phyloP scores from a whole-genome alignment of 2,329 filamentous ascomycete species.

The Colletotrichum liaoningense region DNA sequence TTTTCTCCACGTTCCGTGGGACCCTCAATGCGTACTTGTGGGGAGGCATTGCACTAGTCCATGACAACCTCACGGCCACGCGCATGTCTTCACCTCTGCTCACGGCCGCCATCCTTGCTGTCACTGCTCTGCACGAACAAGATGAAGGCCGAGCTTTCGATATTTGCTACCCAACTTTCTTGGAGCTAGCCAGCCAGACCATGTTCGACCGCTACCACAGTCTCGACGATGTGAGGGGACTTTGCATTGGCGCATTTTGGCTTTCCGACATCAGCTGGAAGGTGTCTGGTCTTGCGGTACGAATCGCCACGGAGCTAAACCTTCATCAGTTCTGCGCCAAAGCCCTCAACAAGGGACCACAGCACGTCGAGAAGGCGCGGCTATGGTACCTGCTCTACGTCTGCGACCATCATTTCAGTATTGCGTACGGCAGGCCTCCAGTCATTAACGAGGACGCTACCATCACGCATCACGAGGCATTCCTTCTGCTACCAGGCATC shows the following conservation, averaged over 20 bases:
- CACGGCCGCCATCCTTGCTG: constrained; percentile 46
- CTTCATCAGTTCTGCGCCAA: constrained; percentile 65
- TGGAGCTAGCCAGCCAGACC: constrained; percentile 65
- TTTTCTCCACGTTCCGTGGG: constrained; percentile 43
- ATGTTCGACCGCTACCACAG: constrained; percentile 66
- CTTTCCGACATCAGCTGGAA: constrained; percentile 68
- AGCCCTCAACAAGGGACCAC: constrained; percentile 54
- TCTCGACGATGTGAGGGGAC: constrained; percentile 68
- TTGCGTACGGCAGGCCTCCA: constrained; percentile 69
- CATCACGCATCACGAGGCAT: constrained; percentile 67
- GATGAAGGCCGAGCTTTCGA: constrained; percentile 60
- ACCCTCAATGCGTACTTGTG: constrained; percentile 47
- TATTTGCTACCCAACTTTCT: constrained; percentile 68
- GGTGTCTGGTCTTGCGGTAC: constrained; percentile 67
- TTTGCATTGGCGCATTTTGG: constrained; percentile 75
- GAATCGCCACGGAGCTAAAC: constrained; percentile 68
- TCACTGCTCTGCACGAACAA: constrained; percentile 45
- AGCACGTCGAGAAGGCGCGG: constrained; percentile 65
- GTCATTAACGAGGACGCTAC: constrained; percentile 68
- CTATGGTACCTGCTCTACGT: constrained; percentile 74
- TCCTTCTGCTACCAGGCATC: constrained; percentile 61
- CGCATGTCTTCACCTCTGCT: constrained; percentile 45
- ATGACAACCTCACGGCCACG: constrained; percentile 42
- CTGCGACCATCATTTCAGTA: constrained; percentile 74
- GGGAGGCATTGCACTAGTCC: constrained; percentile 45